Conservation (phyloP, 768 basidiomycete genomes). For the Tephrocybe sp. region DNA sequence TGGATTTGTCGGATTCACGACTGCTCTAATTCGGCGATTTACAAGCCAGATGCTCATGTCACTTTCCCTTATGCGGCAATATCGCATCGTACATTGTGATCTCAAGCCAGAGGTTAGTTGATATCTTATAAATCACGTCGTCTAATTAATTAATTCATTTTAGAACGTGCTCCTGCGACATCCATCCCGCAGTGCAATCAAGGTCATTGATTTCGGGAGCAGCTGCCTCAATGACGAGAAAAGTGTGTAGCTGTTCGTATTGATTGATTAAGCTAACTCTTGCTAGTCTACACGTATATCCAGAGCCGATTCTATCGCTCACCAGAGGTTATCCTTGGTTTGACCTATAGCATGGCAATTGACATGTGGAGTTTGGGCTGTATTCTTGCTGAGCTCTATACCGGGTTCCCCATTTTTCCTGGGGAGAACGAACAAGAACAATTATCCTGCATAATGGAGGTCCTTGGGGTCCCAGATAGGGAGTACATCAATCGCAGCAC, state of each 20-base stretch:
- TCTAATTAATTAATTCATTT: background rate
- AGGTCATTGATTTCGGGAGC: slow-evolving; percentile 98
- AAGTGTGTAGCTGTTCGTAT: slow-evolving; percentile 52
- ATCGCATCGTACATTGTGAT: slow-evolving; percentile 98
- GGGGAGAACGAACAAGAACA: slow-evolving; percentile 99
- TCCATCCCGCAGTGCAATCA: slow-evolving; percentile 94
- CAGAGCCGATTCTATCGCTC: slow-evolving; percentile 99
- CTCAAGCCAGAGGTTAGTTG: slow-evolving; percentile 90
- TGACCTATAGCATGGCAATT: slow-evolving; percentile 99
- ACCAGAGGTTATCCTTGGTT: slow-evolving; percentile 97
- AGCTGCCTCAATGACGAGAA: slow-evolving; percentile 99
- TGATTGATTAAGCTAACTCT: background rate
- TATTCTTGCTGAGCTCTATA: slow-evolving; percentile 95
- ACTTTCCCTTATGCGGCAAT: slow-evolving; percentile 90
- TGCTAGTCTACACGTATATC: slow-evolving; percentile 95
- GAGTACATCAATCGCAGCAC: slow-evolving; percentile 93
- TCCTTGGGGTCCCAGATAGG: slow-evolving; percentile 93
- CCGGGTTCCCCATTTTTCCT: slow-evolving; percentile 98
- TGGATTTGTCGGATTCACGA: slow-evolving; percentile 97
- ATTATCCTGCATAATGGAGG: slow-evolving; percentile 98
- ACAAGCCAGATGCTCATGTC: slow-evolving; percentile 94
- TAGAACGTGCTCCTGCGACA: slow-evolving; percentile 95
- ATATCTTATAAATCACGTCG: background rate
- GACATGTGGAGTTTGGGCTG: slow-evolving; percentile 99
- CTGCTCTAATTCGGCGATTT: slow-evolving; percentile 91